These are phyloP conservation scores for Prototheca stagnorum DNA, from an alignment of 163 green algal species.

Conservation along the genomic window DNA sequence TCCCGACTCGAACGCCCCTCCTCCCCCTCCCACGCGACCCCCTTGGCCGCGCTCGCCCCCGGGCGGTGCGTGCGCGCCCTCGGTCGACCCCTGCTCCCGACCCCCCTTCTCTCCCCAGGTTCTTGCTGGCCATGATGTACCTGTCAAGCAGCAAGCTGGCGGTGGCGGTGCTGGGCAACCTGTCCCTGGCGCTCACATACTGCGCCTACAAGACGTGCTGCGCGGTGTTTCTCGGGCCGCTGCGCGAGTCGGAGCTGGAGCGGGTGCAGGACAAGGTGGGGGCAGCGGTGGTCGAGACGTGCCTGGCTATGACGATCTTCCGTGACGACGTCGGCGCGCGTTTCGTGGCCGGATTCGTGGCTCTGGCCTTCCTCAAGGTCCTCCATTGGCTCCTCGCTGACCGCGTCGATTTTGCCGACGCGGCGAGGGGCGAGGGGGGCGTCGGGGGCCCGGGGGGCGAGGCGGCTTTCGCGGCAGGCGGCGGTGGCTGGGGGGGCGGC, in stretches of 20 bases:
- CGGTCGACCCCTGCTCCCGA: background rate
- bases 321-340: constrained; percentile 77
- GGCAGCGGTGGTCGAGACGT: constrained; percentile 85
- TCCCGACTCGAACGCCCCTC: too few species aligned
- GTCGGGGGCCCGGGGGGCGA: too few species aligned
- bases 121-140: constrained; percentile 81
- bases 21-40: background rate
- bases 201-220: constrained; percentile 49
- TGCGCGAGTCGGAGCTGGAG: constrained; percentile 89
- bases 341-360: constrained; percentile 84
- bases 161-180: constrained; percentile 81
- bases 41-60: background rate
- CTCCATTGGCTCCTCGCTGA: constrained; percentile 90
- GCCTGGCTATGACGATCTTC: constrained; percentile 95
- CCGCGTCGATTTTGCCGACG: constrained; percentile 83
- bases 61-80: too few species aligned
- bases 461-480: too few species aligned
- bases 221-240: constrained; percentile 74
- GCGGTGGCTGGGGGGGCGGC: too few species aligned
- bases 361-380: constrained; percentile 85
- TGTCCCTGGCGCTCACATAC: constrained; percentile 63
- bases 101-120: constrained; percentile 26
- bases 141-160: constrained; percentile 79
- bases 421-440: too few species aligned
- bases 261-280: constrained; percentile 55